Base-by-base conservation (phyloP, 2,329 filamentous ascomycete genomes). In the Sodiomyces alkalinus region DNA sequence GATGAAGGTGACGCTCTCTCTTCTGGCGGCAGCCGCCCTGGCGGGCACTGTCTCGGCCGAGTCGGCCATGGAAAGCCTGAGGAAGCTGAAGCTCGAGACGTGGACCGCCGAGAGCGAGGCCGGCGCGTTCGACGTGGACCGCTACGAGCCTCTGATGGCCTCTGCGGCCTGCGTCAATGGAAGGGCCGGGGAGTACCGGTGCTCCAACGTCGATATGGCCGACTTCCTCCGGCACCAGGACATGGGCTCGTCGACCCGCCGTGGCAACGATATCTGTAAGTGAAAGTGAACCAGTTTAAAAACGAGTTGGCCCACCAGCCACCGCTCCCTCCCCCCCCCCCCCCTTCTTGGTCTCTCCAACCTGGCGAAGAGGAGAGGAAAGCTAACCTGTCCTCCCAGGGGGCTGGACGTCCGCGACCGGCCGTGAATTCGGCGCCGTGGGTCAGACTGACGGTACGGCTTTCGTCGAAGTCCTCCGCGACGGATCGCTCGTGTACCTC, bases 371-470 rank as follows among this genome's bases (percentile, higher is more conserved):
- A n/a, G n/a, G n/a, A n/a, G n/a, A n/a, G n/a, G n/a, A n/a, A n/a
- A n/a, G n/a, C n/a, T n/a, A n/a, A n/a, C n/a, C n/a, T n/a, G n/a
- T n/a, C n/a, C n/a, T n/a, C n/a, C n/a, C n/a, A n/a, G n/a, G 23
- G 23, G 32, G 32, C 17, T 33, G 32, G 32, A 33, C 32, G 17
- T 20, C 26, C 6, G 18, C 32, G 9, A 17, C 21, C 22, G 62
- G 61, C 11, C 55, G 61, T 4, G 62, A 66, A 38, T 64, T 65
- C 26, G 56, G 51, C n/a, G 52, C 55, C 17, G 49, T 64, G 13
- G 61, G 57, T 4, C 58, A 64, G 35, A 48, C 46, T 10, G 58
- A 64, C 29, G 62, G 63, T 13, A 57, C 60, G 2, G 57, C 58
- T 3, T 65, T 67, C 26, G 56, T 56, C 9, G 62, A 67, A 35